Evolutionary conservation across 352 stramenopile genomes (phyloP), one percentile per base, ranked within the genome.

Genomic region (Vaucheria bursata): DNA sequence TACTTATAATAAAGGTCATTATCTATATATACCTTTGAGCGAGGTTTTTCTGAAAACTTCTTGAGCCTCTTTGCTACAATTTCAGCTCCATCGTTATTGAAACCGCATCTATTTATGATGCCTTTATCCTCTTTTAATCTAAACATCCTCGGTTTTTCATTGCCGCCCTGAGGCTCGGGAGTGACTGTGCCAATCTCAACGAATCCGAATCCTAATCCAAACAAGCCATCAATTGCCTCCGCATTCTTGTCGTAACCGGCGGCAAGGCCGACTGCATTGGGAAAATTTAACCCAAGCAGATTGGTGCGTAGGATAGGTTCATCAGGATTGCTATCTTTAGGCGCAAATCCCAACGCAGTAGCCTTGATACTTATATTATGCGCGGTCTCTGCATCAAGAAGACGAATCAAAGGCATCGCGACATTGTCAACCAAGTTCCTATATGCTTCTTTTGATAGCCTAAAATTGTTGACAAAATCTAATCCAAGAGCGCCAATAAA

Each of bases 71-170:
- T 79, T n/a, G 87, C 80, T 0, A 97, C 93, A 12, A 80, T 81
- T 18, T 92, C 88, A 1, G 95, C 77, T 0, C 95, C 95, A 32
- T 93, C 84, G 79, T 89, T 97, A 88, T 99, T 99, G 85, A 99
- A 99, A 45, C 94, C 95, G 86, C 97, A 98, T 74, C 94, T 89
- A 83, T 99, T 99, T 85, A 99, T 97, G 36, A 99, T 91, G 2
- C 87, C 95, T 25, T 86, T 79, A 84, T 99, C 93, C 81, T 98
- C 92, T 0, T 84, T 72, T 37, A 98, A 49, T 34, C 77, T 75
- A 45, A 98, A 98, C 84, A 98, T 94, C 64, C 95, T 89, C 18
- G 95, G 95, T 82, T 95, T 95, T 5, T 91, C 85, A 87, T 99
- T 99, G 7, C 95, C 95, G 4, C 88, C 85, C 85, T 97, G 95